phyloP scores from a whole-genome alignment of 352 stramenopile genomes.

The Globisporangium uncinulatum region DNA sequence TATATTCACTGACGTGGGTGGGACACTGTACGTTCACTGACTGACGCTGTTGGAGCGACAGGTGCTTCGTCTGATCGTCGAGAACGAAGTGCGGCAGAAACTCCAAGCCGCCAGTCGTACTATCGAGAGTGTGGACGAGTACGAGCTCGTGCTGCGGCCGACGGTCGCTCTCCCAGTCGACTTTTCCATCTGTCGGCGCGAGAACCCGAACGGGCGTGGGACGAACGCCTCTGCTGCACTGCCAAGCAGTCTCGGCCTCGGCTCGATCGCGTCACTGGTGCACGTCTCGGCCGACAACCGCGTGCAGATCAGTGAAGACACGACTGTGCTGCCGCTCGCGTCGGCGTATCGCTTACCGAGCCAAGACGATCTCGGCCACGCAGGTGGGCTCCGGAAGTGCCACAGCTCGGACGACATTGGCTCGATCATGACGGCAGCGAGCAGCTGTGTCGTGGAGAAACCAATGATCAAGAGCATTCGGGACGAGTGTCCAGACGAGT shows the following conservation, averaged over 20 bases:
- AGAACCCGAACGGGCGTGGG: conserved; percentile 22
- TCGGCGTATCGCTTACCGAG: neutral
- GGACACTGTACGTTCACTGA: neutral
- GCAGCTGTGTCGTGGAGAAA: conserved; percentile 15
- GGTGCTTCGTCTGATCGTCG: conserved; percentile 63
- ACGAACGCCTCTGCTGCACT: neutral
- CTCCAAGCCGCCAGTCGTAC: conserved; percentile 1
- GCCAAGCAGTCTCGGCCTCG: conserved; percentile 12
- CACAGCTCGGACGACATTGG: conserved; percentile 55
- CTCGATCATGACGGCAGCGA: conserved; percentile 17
- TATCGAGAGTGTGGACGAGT: conserved; percentile 26
- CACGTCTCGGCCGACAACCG: conserved; percentile 24
- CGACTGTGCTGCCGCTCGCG: conserved; percentile 1
- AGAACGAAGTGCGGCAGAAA: conserved; percentile 49
- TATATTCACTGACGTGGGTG: neutral
- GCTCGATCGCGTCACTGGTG: conserved; percentile 34
- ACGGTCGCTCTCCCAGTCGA: conserved; percentile 41
- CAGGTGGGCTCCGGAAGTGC: conserved; percentile 32
- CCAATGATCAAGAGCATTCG: conserved; percentile 43
- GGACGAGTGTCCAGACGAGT: conserved; percentile 25
- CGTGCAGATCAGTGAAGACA: conserved; percentile 46
- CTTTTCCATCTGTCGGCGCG: conserved; percentile 53
- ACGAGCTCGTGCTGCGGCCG: conserved; percentile 53
- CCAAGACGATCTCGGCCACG: neutral
- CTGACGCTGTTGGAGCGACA: conserved; percentile 12